These are phyloP conservation scores for Protostelium mycophagum DNA, from an alignment of 78 protist species.

Conservation along the genomic window DNA sequence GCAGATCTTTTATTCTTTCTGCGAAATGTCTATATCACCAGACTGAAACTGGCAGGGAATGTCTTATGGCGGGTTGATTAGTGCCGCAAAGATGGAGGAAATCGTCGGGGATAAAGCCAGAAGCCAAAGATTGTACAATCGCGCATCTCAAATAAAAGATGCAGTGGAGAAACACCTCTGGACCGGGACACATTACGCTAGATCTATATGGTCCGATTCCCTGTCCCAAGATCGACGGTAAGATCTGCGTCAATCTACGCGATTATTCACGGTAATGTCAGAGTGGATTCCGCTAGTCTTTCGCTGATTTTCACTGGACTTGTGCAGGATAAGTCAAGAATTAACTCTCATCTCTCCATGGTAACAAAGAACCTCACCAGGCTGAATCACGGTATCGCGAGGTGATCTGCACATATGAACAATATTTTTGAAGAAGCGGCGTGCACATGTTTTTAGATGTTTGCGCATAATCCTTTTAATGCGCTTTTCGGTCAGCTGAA, in stretches of 20 bases:
- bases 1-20: too few species aligned
- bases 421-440: too few species aligned
- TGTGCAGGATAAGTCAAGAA: neutral
- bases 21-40: neutral
- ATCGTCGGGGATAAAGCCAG: neutral
- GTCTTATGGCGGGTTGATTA: slow-evolving; percentile 18
- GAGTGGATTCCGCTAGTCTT: slow-evolving; percentile 8
- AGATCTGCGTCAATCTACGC: too few species aligned
- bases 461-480: too few species aligned
- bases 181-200: neutral
- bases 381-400: slow-evolving; percentile 10
- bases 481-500: too few species aligned
- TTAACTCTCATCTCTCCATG: neutral
- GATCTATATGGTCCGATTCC: neutral
- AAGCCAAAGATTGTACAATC: too few species aligned
- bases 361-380: slow-evolving; percentile 1
- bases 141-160: neutral
- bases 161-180: neutral
- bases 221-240: neutral
- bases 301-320: slow-evolving; percentile 13
- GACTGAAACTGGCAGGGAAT: slow-evolving; percentile 4
- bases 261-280: neutral
- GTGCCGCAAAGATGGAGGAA: slow-evolving; percentile 8
- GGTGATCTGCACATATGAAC: neutral
- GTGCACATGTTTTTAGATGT: too few species aligned